phyloP scores from a whole-genome alignment of 306 rosid genomes.

The Prosopis cineraria region DNA sequence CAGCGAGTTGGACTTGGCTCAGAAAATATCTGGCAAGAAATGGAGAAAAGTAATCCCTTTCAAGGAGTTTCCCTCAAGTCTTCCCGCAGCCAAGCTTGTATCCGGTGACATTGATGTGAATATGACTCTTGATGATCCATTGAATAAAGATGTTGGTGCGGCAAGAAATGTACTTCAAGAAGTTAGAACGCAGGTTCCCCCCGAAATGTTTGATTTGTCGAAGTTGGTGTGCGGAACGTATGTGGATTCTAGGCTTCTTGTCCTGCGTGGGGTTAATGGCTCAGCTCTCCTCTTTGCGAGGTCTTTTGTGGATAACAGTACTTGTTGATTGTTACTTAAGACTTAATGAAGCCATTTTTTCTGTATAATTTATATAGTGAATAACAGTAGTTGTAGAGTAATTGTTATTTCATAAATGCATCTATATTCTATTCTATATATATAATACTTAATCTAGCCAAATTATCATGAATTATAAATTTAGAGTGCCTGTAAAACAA shows the following conservation, averaged over 20 bases:
- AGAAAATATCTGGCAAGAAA: constrained; percentile 63
- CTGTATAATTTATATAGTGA: constrained; percentile 52
- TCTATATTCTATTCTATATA: background rate
- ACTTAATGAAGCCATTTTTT: constrained; percentile 23
- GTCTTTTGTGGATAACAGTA: constrained; percentile 59
- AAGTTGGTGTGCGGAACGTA: constrained; percentile 94
- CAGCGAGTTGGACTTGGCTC: constrained; percentile 55
- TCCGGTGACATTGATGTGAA: constrained; percentile 68
- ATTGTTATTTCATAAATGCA: constrained; percentile 5
- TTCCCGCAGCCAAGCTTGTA: constrained; percentile 76
- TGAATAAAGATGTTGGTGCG: constrained; percentile 47
- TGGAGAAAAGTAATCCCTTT: constrained; percentile 84
- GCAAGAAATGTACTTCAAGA: constrained; percentile 70
- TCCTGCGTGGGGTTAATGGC: constrained; percentile 88
- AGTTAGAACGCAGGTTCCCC: constrained; percentile 77
- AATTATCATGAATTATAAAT: background rate
- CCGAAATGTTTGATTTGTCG: constrained; percentile 89
- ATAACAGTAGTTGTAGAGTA: constrained; percentile 40
- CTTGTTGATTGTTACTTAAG: constrained; percentile 28
- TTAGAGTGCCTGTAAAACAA: no score
- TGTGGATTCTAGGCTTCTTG: constrained; percentile 81
- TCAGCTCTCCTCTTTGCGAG: constrained; percentile 93
- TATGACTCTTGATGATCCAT: constrained; percentile 66
- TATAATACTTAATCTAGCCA: background rate
- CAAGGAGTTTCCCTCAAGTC: constrained; percentile 91